Evolutionary conservation across 2,329 filamentous ascomycete genomes (phyloP).

Genomic region (Diaporthe destruens): DNA sequence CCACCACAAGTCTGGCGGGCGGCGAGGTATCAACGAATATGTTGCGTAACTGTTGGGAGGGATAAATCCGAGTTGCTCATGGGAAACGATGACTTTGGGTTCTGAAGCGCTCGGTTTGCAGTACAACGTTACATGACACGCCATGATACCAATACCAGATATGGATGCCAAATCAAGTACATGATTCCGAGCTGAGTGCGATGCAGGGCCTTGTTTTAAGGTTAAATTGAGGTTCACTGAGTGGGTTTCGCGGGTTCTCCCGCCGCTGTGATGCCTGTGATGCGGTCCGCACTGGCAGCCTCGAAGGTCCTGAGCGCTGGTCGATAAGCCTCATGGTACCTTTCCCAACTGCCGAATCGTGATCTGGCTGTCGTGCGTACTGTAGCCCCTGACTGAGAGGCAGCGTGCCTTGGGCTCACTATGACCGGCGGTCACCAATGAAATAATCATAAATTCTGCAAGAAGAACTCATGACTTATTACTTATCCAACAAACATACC

Average conservation of each 20-base stretch:
- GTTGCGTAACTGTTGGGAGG: not conserved
- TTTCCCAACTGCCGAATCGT: no score
- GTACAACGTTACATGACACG: no score
- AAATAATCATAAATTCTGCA: not conserved
- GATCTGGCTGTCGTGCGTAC: no score
- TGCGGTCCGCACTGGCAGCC: no score
- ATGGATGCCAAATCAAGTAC: not conserved
- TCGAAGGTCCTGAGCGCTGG: no score
- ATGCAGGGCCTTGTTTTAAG: constrained; percentile 3
- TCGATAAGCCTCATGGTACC: no score
- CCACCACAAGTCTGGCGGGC: not conserved
- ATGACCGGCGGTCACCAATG: not conserved
- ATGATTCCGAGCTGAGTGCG: not conserved
- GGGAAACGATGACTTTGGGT: not conserved
- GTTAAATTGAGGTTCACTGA: not conserved
- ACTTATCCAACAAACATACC: not conserved
- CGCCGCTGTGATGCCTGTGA: not conserved
- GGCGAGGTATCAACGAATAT: not conserved
- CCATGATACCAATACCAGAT: not conserved
- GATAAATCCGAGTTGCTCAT: not conserved
- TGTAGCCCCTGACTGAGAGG: no score
- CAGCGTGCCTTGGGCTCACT: no score
- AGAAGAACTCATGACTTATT: not conserved
- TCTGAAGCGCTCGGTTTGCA: not conserved
- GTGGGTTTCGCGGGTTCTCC: constrained; percentile 26